These are phyloP conservation scores for Spathaspora gorwiae DNA, from an alignment of 805 yeast species.

Conservation along the genomic window DNA sequence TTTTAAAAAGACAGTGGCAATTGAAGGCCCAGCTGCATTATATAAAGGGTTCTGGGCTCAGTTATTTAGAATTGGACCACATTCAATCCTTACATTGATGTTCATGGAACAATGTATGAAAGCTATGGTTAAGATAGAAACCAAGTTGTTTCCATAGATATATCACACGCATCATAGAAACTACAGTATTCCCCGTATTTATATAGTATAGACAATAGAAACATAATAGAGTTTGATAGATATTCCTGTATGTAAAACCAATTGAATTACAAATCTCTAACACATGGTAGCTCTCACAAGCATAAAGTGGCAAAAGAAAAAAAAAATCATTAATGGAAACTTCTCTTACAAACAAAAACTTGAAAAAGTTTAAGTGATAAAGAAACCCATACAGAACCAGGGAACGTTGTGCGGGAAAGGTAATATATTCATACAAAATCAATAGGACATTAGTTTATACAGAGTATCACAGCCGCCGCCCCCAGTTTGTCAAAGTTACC, in stretches of 20 bases:
- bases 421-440: too few species aligned
- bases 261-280: too few species aligned
- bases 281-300: too few species aligned
- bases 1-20: slow-evolving; percentile 68
- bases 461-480: too few species aligned
- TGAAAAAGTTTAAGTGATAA: too few species aligned
- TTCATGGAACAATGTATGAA: slow-evolving; percentile 95
- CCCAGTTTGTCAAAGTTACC: too few species aligned
- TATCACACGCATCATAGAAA: neutral
- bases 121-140: slow-evolving; percentile 34
- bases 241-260: neutral
- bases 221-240: neutral
- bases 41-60: slow-evolving; percentile 97
- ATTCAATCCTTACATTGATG: slow-evolving; percentile 82
- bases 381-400: too few species aligned
- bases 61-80: slow-evolving; percentile 88
- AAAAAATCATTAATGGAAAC: too few species aligned
- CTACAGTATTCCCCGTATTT: neutral
- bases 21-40: slow-evolving; percentile 83
- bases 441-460: too few species aligned
- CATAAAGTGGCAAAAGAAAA: too few species aligned
- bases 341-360: too few species aligned
- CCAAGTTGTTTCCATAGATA: neutral
- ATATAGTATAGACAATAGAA: neutral
- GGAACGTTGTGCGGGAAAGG: too few species aligned